Conservation (phyloP, 306 rosid species). For the Dalbergia cochinchinensis region DNA sequence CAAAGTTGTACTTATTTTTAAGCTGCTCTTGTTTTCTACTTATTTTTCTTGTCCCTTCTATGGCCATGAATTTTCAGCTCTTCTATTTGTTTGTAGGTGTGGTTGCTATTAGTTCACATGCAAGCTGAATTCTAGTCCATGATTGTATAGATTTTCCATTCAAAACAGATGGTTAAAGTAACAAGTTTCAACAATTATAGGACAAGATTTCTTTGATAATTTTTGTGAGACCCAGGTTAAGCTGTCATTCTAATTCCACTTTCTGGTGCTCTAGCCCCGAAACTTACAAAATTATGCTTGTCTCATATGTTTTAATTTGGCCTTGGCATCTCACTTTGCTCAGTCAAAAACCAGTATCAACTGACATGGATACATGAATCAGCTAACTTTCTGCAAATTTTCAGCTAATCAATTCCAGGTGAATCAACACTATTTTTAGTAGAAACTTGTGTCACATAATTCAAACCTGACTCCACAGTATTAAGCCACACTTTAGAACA, state of each 20-base stretch:
- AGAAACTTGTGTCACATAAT: constrained; percentile 10
- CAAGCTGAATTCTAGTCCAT: background rate
- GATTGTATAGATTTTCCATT: background rate
- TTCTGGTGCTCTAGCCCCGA: background rate
- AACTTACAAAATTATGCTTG: background rate
- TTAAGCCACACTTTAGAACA: background rate
- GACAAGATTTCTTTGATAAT: background rate
- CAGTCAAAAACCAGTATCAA: background rate
- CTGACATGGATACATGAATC: background rate
- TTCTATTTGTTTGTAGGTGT: background rate
- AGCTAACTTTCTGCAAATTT: constrained; percentile 5
- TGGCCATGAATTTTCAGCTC: background rate
- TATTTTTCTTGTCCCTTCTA: background rate
- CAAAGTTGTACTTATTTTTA: too few relatives aligned
- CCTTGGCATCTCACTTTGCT: constrained; percentile 3
- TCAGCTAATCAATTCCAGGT: background rate
- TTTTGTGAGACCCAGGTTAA: too few relatives aligned
- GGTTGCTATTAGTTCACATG: background rate
- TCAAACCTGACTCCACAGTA: background rate
- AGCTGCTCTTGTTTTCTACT: background rate
- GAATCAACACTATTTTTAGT: background rate
- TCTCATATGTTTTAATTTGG: background rate
- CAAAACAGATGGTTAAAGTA: background rate
- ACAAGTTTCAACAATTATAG: background rate
- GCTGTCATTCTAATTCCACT: background rate